Percentiles rank a stretch among this genome's conserved stretches.
Conservation (phyloP, 345 rosid species). For the Hibiscus mutabilis region DNA sequence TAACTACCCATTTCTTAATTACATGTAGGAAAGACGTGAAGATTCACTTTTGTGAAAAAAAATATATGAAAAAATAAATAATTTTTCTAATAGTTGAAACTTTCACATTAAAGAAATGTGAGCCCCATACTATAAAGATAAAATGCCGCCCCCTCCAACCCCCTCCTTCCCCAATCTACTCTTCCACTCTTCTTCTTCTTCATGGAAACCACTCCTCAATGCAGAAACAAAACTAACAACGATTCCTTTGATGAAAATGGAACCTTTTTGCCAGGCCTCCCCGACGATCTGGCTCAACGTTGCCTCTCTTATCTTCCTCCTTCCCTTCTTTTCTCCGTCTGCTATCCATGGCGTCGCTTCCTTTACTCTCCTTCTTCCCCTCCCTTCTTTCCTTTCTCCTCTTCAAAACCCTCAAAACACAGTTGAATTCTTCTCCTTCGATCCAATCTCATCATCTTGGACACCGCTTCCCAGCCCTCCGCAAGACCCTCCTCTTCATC, state of each 20-base stretch:
- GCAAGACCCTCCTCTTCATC: slow-evolving; percentile 25
- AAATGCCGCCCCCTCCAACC: no score
- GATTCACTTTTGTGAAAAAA: no score
- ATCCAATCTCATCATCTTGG: slow-evolving; percentile 44
- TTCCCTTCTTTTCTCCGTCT: slow-evolving; percentile 42
- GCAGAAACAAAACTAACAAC: background rate
- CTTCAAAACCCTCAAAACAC: background rate
- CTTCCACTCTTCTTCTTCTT: background rate
- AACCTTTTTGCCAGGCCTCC: slow-evolving; percentile 35
- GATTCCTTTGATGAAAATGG: background rate
- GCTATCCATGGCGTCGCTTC: slow-evolving; percentile 46
- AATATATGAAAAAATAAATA: no score
- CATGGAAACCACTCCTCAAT: background rate
- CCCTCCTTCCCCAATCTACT: no score
- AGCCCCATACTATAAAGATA: no score
- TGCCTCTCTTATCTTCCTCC: slow-evolving; percentile 35
- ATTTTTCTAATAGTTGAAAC: no score
- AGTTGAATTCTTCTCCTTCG: slow-evolving; percentile 27
- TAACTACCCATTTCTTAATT: no score
- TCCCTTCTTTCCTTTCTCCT: slow-evolving; percentile 37
- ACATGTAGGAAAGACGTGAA: no score
- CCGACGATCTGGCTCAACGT: slow-evolving; percentile 37
- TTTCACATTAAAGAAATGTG: no score
- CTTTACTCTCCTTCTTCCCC: slow-evolving; percentile 41
- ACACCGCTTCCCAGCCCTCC: slow-evolving; percentile 35